These are phyloP conservation scores for Suhomyces maxii DNA, from an alignment of 1,139 yeast species.

Conservation along the genomic window DNA sequence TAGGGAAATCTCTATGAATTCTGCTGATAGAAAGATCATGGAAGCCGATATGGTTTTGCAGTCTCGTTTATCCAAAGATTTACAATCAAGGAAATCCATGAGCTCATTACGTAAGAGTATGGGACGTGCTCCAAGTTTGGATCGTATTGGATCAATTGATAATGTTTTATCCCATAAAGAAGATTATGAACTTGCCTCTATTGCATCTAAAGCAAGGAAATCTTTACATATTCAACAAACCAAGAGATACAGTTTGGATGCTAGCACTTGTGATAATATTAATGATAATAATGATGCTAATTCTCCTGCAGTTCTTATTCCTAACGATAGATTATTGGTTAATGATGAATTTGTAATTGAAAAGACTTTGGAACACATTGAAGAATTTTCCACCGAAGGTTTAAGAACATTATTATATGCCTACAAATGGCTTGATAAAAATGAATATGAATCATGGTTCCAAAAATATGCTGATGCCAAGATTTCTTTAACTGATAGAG, in stretches of 20 bases:
- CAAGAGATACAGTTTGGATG: constrained; percentile 49
- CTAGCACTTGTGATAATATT: not conserved
- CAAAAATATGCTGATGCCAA: constrained; percentile 70
- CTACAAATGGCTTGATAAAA: constrained; percentile 64
- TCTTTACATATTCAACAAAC: constrained; percentile 66
- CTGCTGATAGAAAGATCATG: constrained; percentile 65
- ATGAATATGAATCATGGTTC: constrained; percentile 68
- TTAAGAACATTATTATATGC: constrained; percentile 85
- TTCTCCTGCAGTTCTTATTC: constrained; percentile 28
- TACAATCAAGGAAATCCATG: constrained; percentile 28
- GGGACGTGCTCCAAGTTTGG: constrained; percentile 15
- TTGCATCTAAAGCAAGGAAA: constrained; percentile 58
- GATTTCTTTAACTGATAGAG: constrained; percentile 69
- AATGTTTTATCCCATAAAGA: constrained; percentile 53
- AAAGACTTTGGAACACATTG: constrained; percentile 84
- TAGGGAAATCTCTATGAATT: constrained; percentile 57
- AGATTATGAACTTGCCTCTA: constrained; percentile 58
- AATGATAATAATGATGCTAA: not conserved
- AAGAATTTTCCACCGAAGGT: constrained; percentile 93
- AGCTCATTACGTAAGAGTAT: constrained; percentile 32
- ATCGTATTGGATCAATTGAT: constrained; percentile 48
- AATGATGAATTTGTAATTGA: constrained; percentile 81
- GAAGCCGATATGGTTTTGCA: constrained; percentile 81
- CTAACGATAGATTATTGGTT: constrained; percentile 61
- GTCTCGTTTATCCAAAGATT: constrained; percentile 40